Evolutionary conservation across 2,329 filamentous ascomycete species (phyloP).

Genomic region (Tricladium varicosporioides): DNA sequence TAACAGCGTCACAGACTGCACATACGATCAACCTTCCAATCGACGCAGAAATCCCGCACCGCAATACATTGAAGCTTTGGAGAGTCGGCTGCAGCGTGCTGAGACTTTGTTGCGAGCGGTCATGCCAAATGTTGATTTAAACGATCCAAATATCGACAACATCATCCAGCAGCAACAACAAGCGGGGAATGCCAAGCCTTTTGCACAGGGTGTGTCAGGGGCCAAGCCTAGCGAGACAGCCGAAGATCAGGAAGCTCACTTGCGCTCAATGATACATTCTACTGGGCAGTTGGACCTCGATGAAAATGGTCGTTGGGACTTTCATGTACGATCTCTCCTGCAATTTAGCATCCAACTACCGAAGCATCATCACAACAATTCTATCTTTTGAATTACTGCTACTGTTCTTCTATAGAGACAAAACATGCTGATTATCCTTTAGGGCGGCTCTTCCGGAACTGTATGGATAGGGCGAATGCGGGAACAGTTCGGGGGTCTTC

Average conservation of each 20-base stretch:
- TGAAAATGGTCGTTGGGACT: slow-evolving; percentile 90
- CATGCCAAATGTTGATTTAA: slow-evolving; percentile 67
- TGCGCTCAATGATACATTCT: slow-evolving; percentile 93
- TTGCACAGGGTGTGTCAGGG: slow-evolving; percentile 35
- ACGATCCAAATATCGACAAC: slow-evolving; percentile 79
- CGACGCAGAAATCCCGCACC: slow-evolving; percentile 69
- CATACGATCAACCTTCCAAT: slow-evolving; percentile 77
- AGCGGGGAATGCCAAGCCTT: slow-evolving; percentile 45
- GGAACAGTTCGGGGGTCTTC: slow-evolving; percentile 78
- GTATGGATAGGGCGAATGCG: slow-evolving; percentile 86
- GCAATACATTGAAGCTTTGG: slow-evolving; percentile 71
- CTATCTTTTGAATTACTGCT: background rate
- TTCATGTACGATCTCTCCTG: slow-evolving; percentile 50
- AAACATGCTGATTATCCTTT: background rate
- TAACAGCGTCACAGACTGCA: slow-evolving; percentile 55
- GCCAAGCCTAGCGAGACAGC: slow-evolving; percentile 9
- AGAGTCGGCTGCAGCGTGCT: slow-evolving; percentile 66
- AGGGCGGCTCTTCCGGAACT: slow-evolving; percentile 82
- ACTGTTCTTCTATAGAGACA: background rate
- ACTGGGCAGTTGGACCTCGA: slow-evolving; percentile 89
- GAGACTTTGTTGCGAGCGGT: slow-evolving; percentile 62
- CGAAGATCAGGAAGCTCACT: slow-evolving; percentile 62
- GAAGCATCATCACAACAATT: background rate
- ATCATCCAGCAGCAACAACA: slow-evolving; percentile 58
- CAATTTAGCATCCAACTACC: no score